Base-by-base conservation (phyloP, 805 yeast genomes). In the Ogataea naganishii region DNA sequence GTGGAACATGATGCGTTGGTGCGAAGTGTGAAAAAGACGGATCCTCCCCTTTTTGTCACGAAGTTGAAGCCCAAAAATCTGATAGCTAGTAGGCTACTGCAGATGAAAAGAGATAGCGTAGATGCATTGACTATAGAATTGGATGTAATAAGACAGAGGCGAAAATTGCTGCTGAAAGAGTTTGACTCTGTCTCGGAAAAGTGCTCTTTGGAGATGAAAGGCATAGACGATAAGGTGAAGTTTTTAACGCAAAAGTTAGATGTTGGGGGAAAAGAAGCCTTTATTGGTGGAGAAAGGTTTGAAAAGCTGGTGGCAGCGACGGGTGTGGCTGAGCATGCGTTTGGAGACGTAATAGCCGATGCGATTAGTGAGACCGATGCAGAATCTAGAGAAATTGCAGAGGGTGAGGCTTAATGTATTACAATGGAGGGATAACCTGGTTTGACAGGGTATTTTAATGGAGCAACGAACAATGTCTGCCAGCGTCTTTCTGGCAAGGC, bases 1-100 rank as follows among this genome's bases (percentile, higher is more conserved):
- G 49, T 72, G 12, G 58, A 72, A 10, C 50, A 53, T 18, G 50
- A 47, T 9, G 74, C 75, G 18, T 29, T 35, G 26, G 29, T 26
- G 14, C 33, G 38, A 5, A 31, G 36, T 16, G 18, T 31, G 4
- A 35, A 38, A 15, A 31, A 25, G 4, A 40, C 44, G 4, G 18
- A 32, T 10, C 30, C 40, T 1, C n/a, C n/a, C n/a, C 20, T 42
- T 16, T 32, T 35, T 7, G 28, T 47, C 2, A 33, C 41, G 22
- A 31, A 44, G 4, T 36, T 38, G 26, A 35, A 28, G 12, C 53
- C 58, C 0, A 34, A 30, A 10, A 48, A 51, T 24, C 30, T 54
- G 1, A 37, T 47, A 6, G 38, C 38, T 11, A 40, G 36, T 20
- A 36, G 33, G 18, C 18, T 36, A 27, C 31, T 39, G 4, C 17